These are phyloP conservation scores for Diplodia sapinea DNA, from an alignment of 2,329 filamentous ascomycete genomes.

Conservation along the genomic window DNA sequence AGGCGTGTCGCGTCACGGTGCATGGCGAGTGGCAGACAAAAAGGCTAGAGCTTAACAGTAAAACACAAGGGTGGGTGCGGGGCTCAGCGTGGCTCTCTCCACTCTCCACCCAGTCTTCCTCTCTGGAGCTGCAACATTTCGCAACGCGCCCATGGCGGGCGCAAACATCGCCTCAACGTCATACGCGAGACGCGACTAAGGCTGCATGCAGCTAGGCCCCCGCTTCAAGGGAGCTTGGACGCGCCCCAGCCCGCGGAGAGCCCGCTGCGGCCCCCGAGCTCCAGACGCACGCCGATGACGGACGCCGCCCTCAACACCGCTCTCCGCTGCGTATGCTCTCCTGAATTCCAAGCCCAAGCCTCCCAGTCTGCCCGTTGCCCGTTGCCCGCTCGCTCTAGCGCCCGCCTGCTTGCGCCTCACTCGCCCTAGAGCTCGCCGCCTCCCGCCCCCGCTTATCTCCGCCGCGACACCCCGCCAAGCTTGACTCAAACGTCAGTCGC, in stretches of 20 bases:
- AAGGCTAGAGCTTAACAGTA: constrained; percentile 16
- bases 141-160: constrained; percentile 19
- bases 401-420: neutral
- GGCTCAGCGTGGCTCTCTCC: constrained; percentile 25
- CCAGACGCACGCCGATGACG: constrained; percentile 18
- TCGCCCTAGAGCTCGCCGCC: neutral
- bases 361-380: neutral
- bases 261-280: constrained; percentile 10
- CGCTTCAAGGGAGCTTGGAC: constrained; percentile 23
- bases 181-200: constrained; percentile 17
- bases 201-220: constrained; percentile 26
- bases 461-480: constrained; percentile 30
- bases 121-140: constrained; percentile 25
- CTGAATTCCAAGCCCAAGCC: neutral
- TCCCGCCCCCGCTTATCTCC: constrained; percentile 23
- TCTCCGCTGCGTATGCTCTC: neutral
- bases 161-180: constrained; percentile 28
- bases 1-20: constrained; percentile 19
- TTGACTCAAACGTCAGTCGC: constrained; percentile 27
- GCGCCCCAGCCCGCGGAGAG: constrained; percentile 9
- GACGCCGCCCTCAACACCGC: constrained; percentile 18
- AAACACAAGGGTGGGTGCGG: constrained; percentile 8
- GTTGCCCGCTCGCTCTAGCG: neutral
- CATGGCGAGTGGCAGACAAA: constrained; percentile 9
- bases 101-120: constrained; percentile 23